These are phyloP conservation scores for Hygrophorus russula DNA, from an alignment of 768 basidiomycete species.

Conservation along the genomic window DNA sequence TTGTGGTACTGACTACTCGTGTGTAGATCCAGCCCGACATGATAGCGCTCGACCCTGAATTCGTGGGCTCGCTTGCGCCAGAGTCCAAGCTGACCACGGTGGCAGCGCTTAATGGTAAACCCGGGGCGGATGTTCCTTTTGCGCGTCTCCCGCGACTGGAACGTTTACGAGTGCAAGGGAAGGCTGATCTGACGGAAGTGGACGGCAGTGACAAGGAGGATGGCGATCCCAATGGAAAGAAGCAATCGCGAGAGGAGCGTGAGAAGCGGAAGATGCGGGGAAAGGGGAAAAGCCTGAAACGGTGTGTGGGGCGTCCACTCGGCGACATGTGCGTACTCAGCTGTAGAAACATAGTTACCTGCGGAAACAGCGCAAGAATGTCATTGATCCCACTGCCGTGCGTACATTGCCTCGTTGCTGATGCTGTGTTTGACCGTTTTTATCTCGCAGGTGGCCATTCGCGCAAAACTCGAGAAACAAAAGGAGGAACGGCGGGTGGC, in stretches of 20 bases:
- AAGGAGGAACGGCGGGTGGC: conserved; percentile 30
- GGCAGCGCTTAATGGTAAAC: conserved; percentile 26
- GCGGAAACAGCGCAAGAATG: conserved; percentile 90
- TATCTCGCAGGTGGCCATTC: conserved; percentile 44
- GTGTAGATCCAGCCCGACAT: conserved; percentile 80
- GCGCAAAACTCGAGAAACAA: conserved; percentile 54
- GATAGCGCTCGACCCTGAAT: conserved; percentile 75
- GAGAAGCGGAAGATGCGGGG: conserved; percentile 64
- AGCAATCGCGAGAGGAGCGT: conserved; percentile 49
- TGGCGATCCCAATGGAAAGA: conserved; percentile 18
- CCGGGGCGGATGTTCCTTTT: conserved; percentile 43
- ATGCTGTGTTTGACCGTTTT: not conserved
- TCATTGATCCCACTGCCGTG: conserved; percentile 75
- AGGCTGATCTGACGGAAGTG: conserved; percentile 58
- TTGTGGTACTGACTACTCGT: not conserved
- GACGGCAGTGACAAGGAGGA: conserved; percentile 27
- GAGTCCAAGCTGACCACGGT: conserved; percentile 47
- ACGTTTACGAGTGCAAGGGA: conserved; percentile 60
- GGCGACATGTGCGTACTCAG: not conserved
- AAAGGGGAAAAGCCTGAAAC: conserved; percentile 76
- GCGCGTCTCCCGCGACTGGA: conserved; percentile 73
- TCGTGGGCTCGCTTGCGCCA: conserved; percentile 59
- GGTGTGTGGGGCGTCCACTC: conserved; percentile 26
- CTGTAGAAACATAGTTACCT: conserved; percentile 34
- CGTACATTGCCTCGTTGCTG: conserved; percentile 11